A percentile compares a stretch with the other conserved stretches of the same genome.
phyloP scores from a whole-genome alignment of 805 yeast genomes.

The Pichia phayaonensis region DNA sequence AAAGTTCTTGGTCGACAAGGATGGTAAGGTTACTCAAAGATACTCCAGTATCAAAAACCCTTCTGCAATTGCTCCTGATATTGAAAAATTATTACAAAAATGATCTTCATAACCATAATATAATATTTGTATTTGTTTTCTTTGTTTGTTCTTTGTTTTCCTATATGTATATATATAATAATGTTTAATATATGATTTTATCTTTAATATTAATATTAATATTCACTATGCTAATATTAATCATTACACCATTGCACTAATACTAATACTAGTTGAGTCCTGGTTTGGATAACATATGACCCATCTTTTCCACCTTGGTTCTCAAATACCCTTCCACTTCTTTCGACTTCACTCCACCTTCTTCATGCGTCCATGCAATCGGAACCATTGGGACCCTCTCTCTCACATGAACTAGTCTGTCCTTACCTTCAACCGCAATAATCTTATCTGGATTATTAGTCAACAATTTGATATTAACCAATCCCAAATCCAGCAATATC shows the following conservation, averaged over 20 bases:
- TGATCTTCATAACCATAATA: too few species aligned
- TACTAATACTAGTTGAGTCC: too few species aligned
- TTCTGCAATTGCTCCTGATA: conserved; percentile 42
- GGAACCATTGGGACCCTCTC: conserved; percentile 98
- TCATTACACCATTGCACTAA: too few species aligned
- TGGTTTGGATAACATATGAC: conserved; percentile 68
- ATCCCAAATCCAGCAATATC: conserved; percentile 75
- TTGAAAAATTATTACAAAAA: conserved; percentile 46
- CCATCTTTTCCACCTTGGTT: conserved; percentile 96
- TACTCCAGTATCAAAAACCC: conserved; percentile 66
- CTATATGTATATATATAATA: background rate
- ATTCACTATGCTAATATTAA: too few species aligned
- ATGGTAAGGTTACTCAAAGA: conserved; percentile 48
- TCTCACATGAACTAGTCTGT: conserved; percentile 62
- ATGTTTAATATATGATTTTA: too few species aligned
- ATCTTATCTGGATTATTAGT: conserved; percentile 97
- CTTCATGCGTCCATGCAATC: conserved; percentile 66
- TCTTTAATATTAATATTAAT: too few species aligned
- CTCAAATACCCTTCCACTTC: conserved; percentile 91
- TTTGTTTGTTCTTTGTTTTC: background rate
- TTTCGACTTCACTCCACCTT: conserved; percentile 64
- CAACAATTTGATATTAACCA: conserved; percentile 61
- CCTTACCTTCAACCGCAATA: conserved; percentile 85
- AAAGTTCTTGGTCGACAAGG: conserved; percentile 46
- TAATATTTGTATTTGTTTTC: too few species aligned